Percentiles rank a stretch among this genome's conserved stretches.
Conservation (phyloP, 2,329 filamentous ascomycete genomes). For the Penicillium griseofulvum region DNA sequence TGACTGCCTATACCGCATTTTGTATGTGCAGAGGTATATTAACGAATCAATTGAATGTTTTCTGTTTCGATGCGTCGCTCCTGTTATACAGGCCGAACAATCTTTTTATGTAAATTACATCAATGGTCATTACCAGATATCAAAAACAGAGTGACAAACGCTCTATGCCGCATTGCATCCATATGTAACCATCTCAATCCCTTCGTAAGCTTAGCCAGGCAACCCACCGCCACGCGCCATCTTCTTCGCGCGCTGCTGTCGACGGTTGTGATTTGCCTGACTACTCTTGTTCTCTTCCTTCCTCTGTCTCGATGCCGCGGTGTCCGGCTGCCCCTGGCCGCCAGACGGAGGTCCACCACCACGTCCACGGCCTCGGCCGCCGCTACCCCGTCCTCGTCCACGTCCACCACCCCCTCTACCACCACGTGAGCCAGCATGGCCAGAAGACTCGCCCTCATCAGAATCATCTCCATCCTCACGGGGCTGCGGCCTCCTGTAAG, state of each 20-base stretch:
- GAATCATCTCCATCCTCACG: constrained; percentile 43
- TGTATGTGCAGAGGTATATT: not conserved
- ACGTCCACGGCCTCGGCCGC: constrained; percentile 53
- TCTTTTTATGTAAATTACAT: constrained; percentile 5
- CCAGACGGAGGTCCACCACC: constrained; percentile 35
- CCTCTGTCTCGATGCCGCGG: constrained; percentile 65
- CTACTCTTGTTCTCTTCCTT: constrained; percentile 83
- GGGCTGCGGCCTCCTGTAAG: constrained; percentile 53
- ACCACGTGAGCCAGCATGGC: constrained; percentile 24
- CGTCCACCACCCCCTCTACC: constrained; percentile 48
- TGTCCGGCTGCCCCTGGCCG: constrained; percentile 63
- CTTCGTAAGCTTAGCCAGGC: constrained; percentile 23
- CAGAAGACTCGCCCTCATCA: constrained; percentile 46
- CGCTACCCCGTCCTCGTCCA: constrained; percentile 50
- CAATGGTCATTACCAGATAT: not conserved
- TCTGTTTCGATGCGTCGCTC: not conserved
- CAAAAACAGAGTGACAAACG: not conserved
- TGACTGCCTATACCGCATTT: constrained; percentile 2
- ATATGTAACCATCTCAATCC: not conserved
- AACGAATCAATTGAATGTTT: constrained; percentile 14
- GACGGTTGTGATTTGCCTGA: constrained; percentile 80
- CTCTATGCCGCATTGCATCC: not conserved
- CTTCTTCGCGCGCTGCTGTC: constrained; percentile 65
- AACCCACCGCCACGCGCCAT: constrained; percentile 56
- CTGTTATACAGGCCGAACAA: not conserved